Base-by-base conservation (phyloP, 1,284 basidiomycete genomes). In the Apiotrichum gracile region DNA sequence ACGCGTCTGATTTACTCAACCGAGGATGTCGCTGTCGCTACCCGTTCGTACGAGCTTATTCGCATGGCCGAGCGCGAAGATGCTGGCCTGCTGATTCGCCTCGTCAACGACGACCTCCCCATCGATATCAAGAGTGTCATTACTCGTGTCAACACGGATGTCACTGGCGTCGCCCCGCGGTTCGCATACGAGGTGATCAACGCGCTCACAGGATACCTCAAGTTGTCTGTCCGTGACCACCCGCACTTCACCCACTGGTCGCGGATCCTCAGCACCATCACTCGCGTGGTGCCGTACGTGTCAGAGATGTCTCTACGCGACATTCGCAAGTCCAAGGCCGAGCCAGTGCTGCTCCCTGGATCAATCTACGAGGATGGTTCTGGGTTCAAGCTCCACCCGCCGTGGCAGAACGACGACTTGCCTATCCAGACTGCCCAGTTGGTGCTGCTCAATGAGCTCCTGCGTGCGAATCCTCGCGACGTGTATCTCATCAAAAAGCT, bases 21-120 rank as follows among this genome's bases (percentile, higher is more conserved):
- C 57, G 58, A 71, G 21, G 80, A 85, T 63, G 78, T 83, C 55
- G 61, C 70, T 1, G 78, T 87, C 21, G 78, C 83, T 3, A 79
- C 76, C n/a, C 72, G 79, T 0, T 83, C 86, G 9, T 78, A 81
- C 27, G 79, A 79, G 41, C 71, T 83, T 5, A 64, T 88, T 21
- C 61, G 84, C n/a, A 82, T 87, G 56, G 70, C 86, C 31, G 85
- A 89, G 81, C 79, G 86, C 24, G 85, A 87, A 62, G 87, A 90
- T 61, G 82, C 86, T 2, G 22, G 26, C 1, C 76, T 78, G 19
- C 74, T 85, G 8, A 73, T 88, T 16, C 77, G 82, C 14, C 80
- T 85, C 5, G 74, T 84, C 16, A 78, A 86, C 48, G 85, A 87
- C 57, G 70, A 79, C 16, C 73, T 88, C 8, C 76, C 78, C 2